Evolutionary conservation across 352 stramenopile species (phyloP).

Genomic region (Globisporangium polare): DNA sequence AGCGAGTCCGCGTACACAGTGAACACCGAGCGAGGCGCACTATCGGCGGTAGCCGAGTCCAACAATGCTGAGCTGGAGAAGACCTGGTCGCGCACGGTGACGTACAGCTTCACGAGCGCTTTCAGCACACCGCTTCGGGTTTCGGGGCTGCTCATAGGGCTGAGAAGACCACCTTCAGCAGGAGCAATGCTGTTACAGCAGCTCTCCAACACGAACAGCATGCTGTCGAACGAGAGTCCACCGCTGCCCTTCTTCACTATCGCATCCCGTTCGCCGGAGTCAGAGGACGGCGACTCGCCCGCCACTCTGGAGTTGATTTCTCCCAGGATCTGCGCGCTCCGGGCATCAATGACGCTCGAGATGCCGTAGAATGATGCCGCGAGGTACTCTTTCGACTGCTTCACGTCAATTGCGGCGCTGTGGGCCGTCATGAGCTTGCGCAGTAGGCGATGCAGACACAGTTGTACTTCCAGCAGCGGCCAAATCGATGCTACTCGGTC

Average conservation of each 20-base stretch:
- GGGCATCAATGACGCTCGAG: conserved; percentile 27
- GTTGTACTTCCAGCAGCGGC: conserved; percentile 51
- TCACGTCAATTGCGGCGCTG: conserved; percentile 22
- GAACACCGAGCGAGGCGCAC: conserved; percentile 22
- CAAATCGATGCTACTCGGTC: conserved; percentile 29
- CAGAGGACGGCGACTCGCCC: neutral
- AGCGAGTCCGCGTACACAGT: conserved; percentile 51
- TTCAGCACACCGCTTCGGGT: conserved; percentile 18
- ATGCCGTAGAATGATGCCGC: conserved; percentile 28
- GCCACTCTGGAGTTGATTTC: conserved; percentile 8
- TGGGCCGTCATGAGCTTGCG: conserved; percentile 26
- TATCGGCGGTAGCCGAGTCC: neutral
- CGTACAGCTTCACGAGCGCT: conserved; percentile 34
- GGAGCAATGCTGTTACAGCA: conserved; percentile 18
- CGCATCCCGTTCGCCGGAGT: neutral
- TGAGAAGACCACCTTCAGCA: neutral
- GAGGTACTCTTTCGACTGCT: conserved; percentile 35
- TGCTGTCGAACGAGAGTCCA: conserved; percentile 35
- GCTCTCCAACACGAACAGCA: conserved; percentile 35
- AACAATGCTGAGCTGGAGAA: neutral
- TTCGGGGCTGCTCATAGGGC: neutral
- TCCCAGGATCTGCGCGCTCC: conserved; percentile 8
- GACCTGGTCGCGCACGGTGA: conserved; percentile 22
- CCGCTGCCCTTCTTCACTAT: neutral
- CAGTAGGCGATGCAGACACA: conserved; percentile 46